Evolutionary conservation across 768 basidiomycete genomes (phyloP).

Genomic region (Russula dissimulans): DNA sequence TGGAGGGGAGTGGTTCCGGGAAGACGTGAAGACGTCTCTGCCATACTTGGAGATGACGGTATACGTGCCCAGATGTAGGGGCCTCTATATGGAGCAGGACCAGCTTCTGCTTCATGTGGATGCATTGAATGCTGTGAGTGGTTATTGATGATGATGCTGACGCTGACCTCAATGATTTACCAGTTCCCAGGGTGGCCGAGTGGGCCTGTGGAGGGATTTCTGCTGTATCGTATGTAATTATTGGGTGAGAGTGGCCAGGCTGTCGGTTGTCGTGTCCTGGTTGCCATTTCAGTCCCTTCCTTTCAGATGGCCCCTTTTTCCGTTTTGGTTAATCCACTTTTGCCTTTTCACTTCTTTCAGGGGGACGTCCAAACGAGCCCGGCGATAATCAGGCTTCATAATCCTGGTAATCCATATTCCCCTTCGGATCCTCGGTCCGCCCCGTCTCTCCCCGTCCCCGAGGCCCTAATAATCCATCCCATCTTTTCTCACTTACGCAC

Average conservation of each 20-base stretch:
- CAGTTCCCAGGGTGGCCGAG: no score
- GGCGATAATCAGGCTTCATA: no score
- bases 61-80: neutral
- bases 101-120: neutral
- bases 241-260: no score
- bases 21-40: neutral
- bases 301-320: neutral
- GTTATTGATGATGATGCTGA: no score
- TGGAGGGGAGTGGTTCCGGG: neutral
- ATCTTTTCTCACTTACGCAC: neutral
- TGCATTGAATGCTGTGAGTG: neutral
- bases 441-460: neutral
- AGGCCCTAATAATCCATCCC: neutral
- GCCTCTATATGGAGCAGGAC: conserved; percentile 1
- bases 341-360: no score
- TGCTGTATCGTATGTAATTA: neutral
- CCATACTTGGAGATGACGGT: neutral
- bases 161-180: no score
- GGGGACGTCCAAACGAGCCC: no score
- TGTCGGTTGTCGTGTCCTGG: neutral
- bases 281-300: neutral
- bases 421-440: neutral
- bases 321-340: no score
- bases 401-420: neutral
- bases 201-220: neutral